A percentile compares a stretch with the other conserved stretches of the same genome.
These are phyloP conservation scores for Dalbergia oliveri DNA, from an alignment of 306 rosid genomes.

Conservation along the genomic window DNA sequence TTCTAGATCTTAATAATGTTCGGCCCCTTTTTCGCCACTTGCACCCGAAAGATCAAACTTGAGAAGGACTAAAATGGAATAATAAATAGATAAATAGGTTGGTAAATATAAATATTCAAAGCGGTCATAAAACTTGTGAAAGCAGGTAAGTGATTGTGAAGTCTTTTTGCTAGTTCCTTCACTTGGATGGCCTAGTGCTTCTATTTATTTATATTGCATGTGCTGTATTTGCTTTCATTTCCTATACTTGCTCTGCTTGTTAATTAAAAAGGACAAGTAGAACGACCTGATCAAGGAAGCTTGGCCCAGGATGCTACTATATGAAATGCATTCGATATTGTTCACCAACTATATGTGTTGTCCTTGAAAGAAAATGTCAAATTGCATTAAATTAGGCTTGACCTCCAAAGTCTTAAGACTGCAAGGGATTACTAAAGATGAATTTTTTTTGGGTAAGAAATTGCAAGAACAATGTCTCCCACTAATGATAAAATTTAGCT, in stretches of 20 bases:
- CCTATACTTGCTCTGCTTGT: not conserved
- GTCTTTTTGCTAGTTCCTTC: constrained; percentile 32
- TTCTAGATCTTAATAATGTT: no score
- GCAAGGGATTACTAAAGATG: not conserved
- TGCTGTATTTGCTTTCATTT: not conserved
- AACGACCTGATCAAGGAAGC: constrained; percentile 17
- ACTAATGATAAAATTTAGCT: no score
- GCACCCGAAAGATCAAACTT: not conserved
- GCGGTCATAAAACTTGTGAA: not conserved
- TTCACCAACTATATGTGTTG: constrained; percentile 43
- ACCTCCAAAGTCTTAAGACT: not conserved
- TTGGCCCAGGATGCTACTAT: not conserved
- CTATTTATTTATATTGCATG: not conserved
- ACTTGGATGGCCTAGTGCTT: not conserved
- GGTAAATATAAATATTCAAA: not conserved
- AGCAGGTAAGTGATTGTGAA: no score
- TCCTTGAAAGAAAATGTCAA: constrained; percentile 4
- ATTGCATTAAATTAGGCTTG: constrained; percentile 40
- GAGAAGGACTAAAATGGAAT: no score
- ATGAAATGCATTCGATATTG: constrained; percentile 42
- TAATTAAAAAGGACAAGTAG: constrained; percentile 26
- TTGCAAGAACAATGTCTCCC: no score
- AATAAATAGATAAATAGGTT: not conserved
- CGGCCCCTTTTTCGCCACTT: not conserved
- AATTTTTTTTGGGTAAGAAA: no score